Conservation (phyloP, 169 alveolate genomes). For the Hepatocystis sp. region DNA sequence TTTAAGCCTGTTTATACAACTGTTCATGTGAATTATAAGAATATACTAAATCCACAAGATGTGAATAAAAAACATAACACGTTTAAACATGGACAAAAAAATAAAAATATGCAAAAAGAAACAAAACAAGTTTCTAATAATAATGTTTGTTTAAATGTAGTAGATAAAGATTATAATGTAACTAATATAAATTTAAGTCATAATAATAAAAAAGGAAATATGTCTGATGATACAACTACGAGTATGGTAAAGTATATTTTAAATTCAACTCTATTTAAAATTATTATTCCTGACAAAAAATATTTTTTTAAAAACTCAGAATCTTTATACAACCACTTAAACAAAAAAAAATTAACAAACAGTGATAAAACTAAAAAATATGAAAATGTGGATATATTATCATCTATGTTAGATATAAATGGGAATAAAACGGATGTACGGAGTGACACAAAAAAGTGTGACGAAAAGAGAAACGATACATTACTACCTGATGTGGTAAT, state of each 20-base stretch:
- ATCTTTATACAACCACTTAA: background rate
- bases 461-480: background rate
- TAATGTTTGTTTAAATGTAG: too few relatives aligned
- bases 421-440: too few relatives aligned
- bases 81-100: background rate
- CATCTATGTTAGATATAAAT: too few relatives aligned
- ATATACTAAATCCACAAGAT: too few relatives aligned
- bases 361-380: background rate
- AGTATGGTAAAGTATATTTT: conserved; percentile 23
- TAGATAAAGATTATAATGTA: too few relatives aligned
- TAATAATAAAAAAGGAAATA: background rate
- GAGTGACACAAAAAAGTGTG: background rate
- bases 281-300: conserved; percentile 8
- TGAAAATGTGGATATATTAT: background rate
- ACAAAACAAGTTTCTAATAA: too few relatives aligned
- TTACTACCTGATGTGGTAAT: too few relatives aligned
- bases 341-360: too few relatives aligned
- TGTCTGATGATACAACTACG: background rate
- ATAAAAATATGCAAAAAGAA: background rate
- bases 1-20: too few relatives aligned
- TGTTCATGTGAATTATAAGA: too few relatives aligned
- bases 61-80: too few relatives aligned
- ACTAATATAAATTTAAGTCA: too few relatives aligned
- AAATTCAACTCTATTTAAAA: conserved; percentile 64
- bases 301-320: background rate